Conservation (phyloP, 2,329 filamentous ascomycete species). For the Aspergillus sp. region DNA sequence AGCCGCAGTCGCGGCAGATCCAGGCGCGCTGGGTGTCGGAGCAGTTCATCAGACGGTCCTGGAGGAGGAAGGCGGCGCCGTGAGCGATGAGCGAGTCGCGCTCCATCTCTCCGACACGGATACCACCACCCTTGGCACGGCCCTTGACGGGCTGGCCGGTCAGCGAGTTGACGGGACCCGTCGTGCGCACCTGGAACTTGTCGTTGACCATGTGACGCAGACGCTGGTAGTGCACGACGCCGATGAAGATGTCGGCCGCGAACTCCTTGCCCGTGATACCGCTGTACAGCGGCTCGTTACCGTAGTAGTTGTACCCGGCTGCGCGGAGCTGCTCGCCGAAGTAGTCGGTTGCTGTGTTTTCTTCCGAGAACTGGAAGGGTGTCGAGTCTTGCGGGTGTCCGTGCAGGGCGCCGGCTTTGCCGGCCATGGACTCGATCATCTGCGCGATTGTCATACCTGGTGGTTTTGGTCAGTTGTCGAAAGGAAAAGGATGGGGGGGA, state of each 20-base stretch:
- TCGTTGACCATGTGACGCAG: conserved; percentile 99
- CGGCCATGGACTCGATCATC: conserved; percentile 96
- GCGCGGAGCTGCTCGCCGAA: conserved; percentile 94
- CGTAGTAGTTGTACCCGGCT: conserved; percentile 96
- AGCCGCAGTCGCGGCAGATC: conserved; percentile 86
- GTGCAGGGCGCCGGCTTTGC: conserved; percentile 90
- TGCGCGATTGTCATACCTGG: conserved; percentile 92
- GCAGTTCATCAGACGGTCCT: conserved; percentile 95
- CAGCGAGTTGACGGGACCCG: conserved; percentile 82
- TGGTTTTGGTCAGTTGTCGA: background rate
- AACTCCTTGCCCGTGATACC: conserved; percentile 95
- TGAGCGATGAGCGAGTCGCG: conserved; percentile 92
- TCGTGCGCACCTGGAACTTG: conserved; percentile 97
- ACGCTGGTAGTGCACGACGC: conserved; percentile 96
- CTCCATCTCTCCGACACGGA: conserved; percentile 99
- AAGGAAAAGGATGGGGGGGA: background rate
- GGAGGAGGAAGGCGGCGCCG: conserved; percentile 89
- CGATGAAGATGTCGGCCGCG: conserved; percentile 91
- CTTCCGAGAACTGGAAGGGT: conserved; percentile 90
- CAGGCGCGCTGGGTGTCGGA: conserved; percentile 88
- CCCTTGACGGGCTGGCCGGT: conserved; percentile 98
- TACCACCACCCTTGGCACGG: conserved; percentile 92
- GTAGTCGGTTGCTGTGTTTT: conserved; percentile 87
- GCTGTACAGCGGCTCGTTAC: conserved; percentile 98
- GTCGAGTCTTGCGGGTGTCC: conserved; percentile 95